phyloP scores from a whole-genome alignment of 1,139 yeast species.

The Pichia sp. region DNA sequence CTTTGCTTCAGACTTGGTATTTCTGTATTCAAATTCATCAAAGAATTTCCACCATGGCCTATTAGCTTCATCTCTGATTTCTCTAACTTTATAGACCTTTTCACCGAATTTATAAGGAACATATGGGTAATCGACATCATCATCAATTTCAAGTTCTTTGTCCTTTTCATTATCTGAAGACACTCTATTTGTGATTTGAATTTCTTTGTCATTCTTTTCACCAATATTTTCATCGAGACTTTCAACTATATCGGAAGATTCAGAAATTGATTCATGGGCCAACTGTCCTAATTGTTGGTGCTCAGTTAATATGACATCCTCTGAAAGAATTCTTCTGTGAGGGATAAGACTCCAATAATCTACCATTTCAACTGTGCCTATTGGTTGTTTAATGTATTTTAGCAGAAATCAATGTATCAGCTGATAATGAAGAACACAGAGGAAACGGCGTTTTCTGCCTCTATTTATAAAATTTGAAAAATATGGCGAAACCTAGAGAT shows the following conservation, averaged over 20 bases:
- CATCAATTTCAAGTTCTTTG: neutral
- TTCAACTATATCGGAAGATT: neutral
- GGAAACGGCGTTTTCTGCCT: too few species aligned
- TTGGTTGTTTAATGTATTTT: too few species aligned
- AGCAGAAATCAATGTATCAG: too few species aligned
- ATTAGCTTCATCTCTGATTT: conserved; percentile 60
- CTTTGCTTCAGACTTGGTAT: conserved; percentile 11
- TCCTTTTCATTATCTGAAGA: neutral
- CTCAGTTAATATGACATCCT: neutral
- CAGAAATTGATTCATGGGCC: neutral
- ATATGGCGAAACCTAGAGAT: too few species aligned
- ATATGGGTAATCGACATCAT: conserved; percentile 6
- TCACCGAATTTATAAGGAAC: neutral
- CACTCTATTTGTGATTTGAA: neutral
- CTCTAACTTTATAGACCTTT: conserved; percentile 27
- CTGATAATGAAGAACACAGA: too few species aligned
- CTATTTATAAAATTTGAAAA: too few species aligned
- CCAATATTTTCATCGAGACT: neutral
- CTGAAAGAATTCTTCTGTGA: conserved; percentile 13
- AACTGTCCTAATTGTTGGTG: neutral
- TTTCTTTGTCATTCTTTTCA: neutral
- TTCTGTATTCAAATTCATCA: conserved; percentile 33
- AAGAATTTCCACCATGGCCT: conserved; percentile 49
- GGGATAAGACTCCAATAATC: conserved; percentile 1
- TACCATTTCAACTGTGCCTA: too few species aligned